Evolutionary conservation across 306 rosid species (phyloP), one percentile per base, ranked within the genome.

Genomic region (Casuarina cunninghamiana): DNA sequence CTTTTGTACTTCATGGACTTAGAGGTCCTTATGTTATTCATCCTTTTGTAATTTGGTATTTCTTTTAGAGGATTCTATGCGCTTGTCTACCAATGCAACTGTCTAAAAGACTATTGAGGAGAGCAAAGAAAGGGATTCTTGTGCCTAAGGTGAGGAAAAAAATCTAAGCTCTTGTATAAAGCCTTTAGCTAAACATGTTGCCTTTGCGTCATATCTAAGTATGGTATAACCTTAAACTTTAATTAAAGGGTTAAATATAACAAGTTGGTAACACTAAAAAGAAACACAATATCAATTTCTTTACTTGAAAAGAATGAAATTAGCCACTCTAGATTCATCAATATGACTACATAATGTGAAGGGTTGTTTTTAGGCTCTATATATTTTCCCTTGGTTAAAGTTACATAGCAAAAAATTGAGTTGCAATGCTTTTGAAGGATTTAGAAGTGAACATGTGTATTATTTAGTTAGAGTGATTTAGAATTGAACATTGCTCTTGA

Each of bases 401-500:
- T 12, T 26, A 26, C 32, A 26, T 26, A 26, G 32, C 32, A 26
- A 0, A 26, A 26, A 26, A 0, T 26, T 58, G 16, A 58, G 39
- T 38, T 5, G 10, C 39, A 57, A 58, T 26, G 32, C 65, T 15
- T 5, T 26, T 26, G 32, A 26, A 26, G 1, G 32, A 26, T 26
- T 26, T 26, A 26, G 1, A 26, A 26, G 65, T 19, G 26, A 58
- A 32, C n/a, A n/a, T 3, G 21, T 5, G 10, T 39, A 11, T 2
- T 13, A 26, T 65, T 26, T 26, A 38, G 49, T 17, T 15, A 15
- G 21, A 6, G 41, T 65, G 49, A 66, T 17, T 39, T 41, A 69
- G 74, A 77, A 69, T 45, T 55, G 75, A 46, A 78, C 39, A 9
- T 79, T 80, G 81, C 82, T 85, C 12, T 3, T 46, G 78, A 87